phyloP scores from a whole-genome alignment of 257 asterid genomes.

The Solanum stenotomum region DNA sequence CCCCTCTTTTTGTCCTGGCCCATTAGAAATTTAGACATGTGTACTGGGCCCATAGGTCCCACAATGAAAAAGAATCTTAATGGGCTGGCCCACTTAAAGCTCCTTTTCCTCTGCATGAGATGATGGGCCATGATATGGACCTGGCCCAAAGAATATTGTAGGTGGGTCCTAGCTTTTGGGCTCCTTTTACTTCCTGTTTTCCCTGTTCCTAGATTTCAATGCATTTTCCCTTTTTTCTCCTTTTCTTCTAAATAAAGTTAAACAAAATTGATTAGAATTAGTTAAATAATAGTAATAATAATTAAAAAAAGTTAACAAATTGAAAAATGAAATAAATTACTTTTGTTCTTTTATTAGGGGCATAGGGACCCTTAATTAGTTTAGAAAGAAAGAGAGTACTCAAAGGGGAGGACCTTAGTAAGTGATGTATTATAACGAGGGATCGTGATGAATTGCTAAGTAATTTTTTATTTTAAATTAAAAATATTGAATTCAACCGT shows the following conservation, averaged over 20 bases:
- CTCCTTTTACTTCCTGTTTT: not conserved
- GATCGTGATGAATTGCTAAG: not conserved
- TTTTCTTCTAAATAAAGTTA: not conserved
- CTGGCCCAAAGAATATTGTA: slow-evolving; percentile 11
- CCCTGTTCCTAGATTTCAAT: not conserved
- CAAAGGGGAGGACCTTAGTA: not conserved
- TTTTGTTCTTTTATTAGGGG: not conserved
- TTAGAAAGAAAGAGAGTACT: not conserved
- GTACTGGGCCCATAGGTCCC: not conserved
- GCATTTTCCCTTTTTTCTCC: not conserved
- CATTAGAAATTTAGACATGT: not conserved
- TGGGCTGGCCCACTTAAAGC: slow-evolving; percentile 2
- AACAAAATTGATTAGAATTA: not conserved
- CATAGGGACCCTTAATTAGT: not conserved
- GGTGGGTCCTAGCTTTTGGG: not conserved
- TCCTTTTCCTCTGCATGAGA: not conserved
- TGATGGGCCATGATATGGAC: not conserved
- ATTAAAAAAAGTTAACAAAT: not conserved
- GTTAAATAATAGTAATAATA: not conserved
- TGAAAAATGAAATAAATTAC: not conserved
- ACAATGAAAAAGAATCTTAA: not conserved
- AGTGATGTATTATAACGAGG: no score
- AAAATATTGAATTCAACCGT: not conserved
- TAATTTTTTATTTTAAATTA: not conserved
- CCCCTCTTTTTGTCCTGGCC: slow-evolving; percentile 2